Evolutionary conservation across 2,329 filamentous ascomycete genomes (phyloP).

Genomic region (Claviceps lovelessii): DNA sequence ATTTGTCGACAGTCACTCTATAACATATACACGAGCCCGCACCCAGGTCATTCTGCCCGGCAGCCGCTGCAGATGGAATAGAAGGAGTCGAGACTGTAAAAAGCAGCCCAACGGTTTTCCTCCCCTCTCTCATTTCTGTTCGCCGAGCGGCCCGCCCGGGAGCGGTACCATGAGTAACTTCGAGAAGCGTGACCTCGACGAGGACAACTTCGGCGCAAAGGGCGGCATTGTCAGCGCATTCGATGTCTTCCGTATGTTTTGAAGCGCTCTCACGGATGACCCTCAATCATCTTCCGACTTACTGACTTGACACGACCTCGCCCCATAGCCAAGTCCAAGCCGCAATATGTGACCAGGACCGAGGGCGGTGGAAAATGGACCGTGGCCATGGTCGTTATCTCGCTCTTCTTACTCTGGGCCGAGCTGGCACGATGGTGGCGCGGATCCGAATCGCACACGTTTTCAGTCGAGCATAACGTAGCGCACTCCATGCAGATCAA

Average conservation of each 20-base stretch:
- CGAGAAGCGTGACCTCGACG: conserved; percentile 50
- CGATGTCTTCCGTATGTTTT: conserved; percentile 78
- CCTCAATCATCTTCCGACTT: not conserved
- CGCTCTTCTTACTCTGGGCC: conserved; percentile 58
- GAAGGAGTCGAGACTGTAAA: not conserved
- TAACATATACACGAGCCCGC: not conserved
- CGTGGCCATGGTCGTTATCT: conserved; percentile 62
- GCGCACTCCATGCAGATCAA: conserved; percentile 85
- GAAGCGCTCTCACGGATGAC: not conserved
- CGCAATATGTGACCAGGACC: conserved; percentile 76
- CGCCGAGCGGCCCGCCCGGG: not conserved
- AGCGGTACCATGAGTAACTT: conserved; percentile 68
- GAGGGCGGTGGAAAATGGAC: conserved; percentile 90
- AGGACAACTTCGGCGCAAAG: conserved; percentile 66
- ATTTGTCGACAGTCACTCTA: not conserved
- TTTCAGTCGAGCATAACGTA: conserved; percentile 84
- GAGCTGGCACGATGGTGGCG: conserved; percentile 74
- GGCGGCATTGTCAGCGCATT: conserved; percentile 67
- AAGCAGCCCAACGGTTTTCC: not conserved
- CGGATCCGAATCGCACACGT: conserved; percentile 74
- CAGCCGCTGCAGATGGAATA: not conserved
- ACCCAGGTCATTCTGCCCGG: not conserved
- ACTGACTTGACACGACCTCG: not conserved
- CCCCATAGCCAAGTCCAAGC: conserved; percentile 74
- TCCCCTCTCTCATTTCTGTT: not conserved